Conservation (phyloP, 2,329 filamentous ascomycete genomes). For the Fonsecaea monophora region DNA sequence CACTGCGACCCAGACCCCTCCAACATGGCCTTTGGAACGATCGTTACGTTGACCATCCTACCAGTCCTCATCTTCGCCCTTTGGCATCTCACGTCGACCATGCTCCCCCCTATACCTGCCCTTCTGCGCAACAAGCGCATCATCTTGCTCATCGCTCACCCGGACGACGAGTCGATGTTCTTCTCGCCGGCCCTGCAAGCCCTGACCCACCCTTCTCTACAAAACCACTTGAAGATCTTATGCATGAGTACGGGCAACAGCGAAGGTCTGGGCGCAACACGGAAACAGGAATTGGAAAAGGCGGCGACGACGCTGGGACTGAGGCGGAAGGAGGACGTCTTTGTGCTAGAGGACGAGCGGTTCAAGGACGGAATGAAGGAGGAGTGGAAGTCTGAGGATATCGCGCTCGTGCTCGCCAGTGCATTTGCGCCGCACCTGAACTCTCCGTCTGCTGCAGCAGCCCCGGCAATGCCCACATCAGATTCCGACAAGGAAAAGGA, state of each 20-base stretch:
- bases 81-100: constrained; percentile 46
- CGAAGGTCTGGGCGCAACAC: constrained; percentile 81
- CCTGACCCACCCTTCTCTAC: constrained; percentile 77
- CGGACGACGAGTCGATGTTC: constrained; percentile 99
- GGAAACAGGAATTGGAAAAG: constrained; percentile 82
- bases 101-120: constrained; percentile 56
- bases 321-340: constrained; percentile 75
- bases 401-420: constrained; percentile 72
- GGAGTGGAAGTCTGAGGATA: constrained; percentile 74
- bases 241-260: constrained; percentile 90
- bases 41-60: constrained; percentile 31
- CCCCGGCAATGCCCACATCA: constrained; percentile 43
- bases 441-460: constrained; percentile 42
- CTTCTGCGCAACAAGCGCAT: constrained; percentile 81
- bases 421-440: constrained; percentile 74
- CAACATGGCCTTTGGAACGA: constrained; percentile 26
- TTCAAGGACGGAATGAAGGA: constrained; percentile 90
- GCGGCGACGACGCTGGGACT: constrained; percentile 80
- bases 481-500: constrained; percentile 27
- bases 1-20: background rate
- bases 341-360: constrained; percentile 76
- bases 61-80: constrained; percentile 37
- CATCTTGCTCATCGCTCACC: constrained; percentile 91
- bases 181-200: constrained; percentile 87
- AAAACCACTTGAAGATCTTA: constrained; percentile 92